Evolutionary conservation across 2,329 filamentous ascomycete genomes (phyloP).

Genomic region (Ceratocystis albifundus): DNA sequence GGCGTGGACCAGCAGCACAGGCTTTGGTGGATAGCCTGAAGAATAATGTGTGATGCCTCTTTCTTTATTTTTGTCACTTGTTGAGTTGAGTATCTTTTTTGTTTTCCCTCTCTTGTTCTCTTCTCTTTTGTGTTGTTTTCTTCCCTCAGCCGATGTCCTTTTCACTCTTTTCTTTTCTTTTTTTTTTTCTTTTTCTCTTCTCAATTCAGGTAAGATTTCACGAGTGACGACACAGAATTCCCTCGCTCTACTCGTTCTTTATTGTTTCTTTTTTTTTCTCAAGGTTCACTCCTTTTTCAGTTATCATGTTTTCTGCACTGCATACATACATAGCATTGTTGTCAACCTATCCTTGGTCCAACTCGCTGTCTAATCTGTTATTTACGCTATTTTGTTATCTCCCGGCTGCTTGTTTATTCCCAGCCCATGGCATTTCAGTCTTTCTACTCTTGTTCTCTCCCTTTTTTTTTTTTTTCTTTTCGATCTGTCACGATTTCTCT

Average conservation of each 20-base stretch:
- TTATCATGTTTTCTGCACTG: conserved; percentile 5
- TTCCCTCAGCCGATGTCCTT: neutral
- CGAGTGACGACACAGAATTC: neutral
- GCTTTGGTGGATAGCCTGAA: conserved; percentile 15
- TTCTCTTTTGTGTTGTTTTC: neutral
- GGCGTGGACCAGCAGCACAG: conserved; percentile 15
- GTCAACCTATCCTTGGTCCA: neutral
- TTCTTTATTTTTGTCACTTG: neutral
- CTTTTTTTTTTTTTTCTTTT: neutral
- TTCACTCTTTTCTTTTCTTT: neutral
- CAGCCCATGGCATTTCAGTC: neutral
- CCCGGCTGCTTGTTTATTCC: neutral
- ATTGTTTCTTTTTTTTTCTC: conserved; percentile 3
- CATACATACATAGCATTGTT: conserved; percentile 12
- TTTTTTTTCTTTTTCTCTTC: neutral
- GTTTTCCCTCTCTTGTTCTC: neutral
- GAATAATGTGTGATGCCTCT: neutral
- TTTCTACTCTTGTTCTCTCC: neutral
- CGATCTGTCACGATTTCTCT: neutral
- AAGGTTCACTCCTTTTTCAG: too few species aligned
- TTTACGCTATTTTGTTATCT: neutral
- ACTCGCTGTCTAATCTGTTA: neutral
- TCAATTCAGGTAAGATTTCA: conserved; percentile 10
- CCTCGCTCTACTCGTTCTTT: conserved; percentile 5
- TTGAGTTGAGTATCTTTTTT: neutral